Percentiles rank a stretch among this genome's conserved stretches.
phyloP scores from a whole-genome alignment of 768 basidiomycete species.

The Pluteus cervinus region DNA sequence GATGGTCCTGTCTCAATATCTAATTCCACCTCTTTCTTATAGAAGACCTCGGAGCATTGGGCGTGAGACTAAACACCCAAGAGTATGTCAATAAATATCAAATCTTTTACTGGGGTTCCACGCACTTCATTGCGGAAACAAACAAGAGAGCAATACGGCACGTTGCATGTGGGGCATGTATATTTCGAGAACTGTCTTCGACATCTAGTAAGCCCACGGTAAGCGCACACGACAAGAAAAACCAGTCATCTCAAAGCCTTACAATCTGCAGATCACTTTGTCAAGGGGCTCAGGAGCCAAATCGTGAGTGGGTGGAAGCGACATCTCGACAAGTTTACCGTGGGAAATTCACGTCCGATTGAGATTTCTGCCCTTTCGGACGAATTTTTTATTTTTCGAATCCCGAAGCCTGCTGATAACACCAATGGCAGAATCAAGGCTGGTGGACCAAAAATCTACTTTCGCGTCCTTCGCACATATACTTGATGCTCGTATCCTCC shows the following conservation, averaged over 20 bases:
- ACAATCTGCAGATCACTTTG: conserved; percentile 40
- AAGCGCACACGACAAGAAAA: conserved; percentile 1
- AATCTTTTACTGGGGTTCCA: conserved; percentile 1
- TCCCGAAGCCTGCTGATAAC: neutral
- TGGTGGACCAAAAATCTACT: conserved; percentile 41
- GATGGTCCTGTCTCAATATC: conserved; percentile 54
- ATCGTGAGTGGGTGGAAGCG: neutral
- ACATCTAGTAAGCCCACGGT: conserved; percentile 44
- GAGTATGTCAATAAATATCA: neutral
- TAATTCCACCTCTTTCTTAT: conserved; percentile 64
- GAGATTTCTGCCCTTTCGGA: conserved; percentile 7
- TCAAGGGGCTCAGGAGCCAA: conserved; percentile 8
- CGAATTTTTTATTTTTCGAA: conserved; percentile 12
- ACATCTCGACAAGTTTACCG: conserved; percentile 8
- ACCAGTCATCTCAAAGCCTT: conserved; percentile 13
- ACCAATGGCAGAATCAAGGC: conserved; percentile 38
- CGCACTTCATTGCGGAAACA: conserved; percentile 75
- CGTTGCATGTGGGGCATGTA: conserved; percentile 77
- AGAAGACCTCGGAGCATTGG: conserved; percentile 79
- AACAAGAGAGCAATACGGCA: conserved; percentile 70
- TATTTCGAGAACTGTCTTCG: conserved; percentile 72
- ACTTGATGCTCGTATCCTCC: conserved; percentile 79
- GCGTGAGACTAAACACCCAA: conserved; percentile 41
- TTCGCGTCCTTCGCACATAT: conserved; percentile 67
- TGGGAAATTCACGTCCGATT: conserved; percentile 4